These are phyloP conservation scores for Dictyostelium brefeldianum DNA, from an alignment of 78 protist genomes.

Conservation along the genomic window DNA sequence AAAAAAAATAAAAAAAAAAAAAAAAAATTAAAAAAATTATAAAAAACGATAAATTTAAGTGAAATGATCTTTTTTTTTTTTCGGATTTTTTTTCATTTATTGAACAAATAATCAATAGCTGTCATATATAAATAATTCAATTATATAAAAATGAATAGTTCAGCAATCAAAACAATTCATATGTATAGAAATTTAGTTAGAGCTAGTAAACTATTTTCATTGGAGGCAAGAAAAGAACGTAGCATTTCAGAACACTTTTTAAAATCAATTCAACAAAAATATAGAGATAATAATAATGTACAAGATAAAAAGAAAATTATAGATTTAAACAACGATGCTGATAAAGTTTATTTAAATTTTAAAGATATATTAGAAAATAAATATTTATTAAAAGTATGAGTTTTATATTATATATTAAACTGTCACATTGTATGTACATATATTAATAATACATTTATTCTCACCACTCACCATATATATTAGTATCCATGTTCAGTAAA, in stretches of 20 bases:
- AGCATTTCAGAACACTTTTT: slow-evolving; percentile 1
- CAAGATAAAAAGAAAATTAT: slow-evolving; percentile 6
- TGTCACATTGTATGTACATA: too few species aligned
- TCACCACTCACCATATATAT: neutral
- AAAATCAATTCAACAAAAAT: neutral
- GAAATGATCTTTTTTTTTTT: neutral
- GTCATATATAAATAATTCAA: neutral
- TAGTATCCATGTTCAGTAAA: slow-evolving; percentile 66
- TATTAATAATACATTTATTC: neutral
- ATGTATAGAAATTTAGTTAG: slow-evolving; percentile 71
- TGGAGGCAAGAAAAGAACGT: slow-evolving; percentile 52
- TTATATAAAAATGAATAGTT: neutral
- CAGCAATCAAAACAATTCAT: slow-evolving; percentile 14
- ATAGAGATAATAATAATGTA: slow-evolving; percentile 50
- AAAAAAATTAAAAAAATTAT: neutral
- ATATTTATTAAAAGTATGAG: slow-evolving; percentile 46
- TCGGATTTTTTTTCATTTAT: neutral
- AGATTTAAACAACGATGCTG: slow-evolving; percentile 16
- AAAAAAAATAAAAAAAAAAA: neutral
- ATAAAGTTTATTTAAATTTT: slow-evolving; percentile 25
- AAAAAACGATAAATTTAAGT: neutral
- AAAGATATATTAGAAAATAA: slow-evolving; percentile 60
- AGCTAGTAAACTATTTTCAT: slow-evolving; percentile 41
- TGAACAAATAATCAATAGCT: too few species aligned
- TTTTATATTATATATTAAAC: too few species aligned